Evolutionary conservation across 2,329 filamentous ascomycete species (phyloP).

Genomic region (Coniosporium tulheliwenetii): DNA sequence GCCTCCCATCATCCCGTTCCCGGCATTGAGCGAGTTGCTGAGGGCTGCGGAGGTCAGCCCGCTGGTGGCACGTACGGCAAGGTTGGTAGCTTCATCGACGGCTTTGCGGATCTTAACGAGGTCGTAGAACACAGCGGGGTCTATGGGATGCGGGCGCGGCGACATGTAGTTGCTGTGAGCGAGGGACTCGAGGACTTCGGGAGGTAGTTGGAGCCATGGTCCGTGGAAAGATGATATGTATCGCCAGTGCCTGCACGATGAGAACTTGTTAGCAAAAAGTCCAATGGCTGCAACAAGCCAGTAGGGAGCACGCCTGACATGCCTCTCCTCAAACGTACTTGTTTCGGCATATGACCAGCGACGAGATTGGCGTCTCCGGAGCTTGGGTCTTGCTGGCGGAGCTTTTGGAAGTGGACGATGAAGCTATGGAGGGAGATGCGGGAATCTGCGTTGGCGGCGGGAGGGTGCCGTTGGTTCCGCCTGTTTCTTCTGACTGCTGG

Average conservation of each 20-base stretch:
- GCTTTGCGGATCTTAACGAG: slow-evolving; percentile 66
- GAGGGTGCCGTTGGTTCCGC: too few relatives aligned
- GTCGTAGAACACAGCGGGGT: slow-evolving; percentile 71
- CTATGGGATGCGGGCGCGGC: slow-evolving; percentile 59
- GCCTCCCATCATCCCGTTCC: slow-evolving; percentile 33
- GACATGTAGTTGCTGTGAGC: slow-evolving; percentile 68
- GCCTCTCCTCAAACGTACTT: slow-evolving; percentile 36
- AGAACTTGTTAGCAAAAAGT: slow-evolving; percentile 4
- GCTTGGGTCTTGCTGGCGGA: background rate
- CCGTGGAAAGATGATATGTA: slow-evolving; percentile 76
- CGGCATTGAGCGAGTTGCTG: slow-evolving; percentile 36
- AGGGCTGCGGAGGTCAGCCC: slow-evolving; percentile 52
- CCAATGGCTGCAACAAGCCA: slow-evolving; percentile 3
- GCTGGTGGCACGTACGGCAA: slow-evolving; percentile 63
- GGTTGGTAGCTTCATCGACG: slow-evolving; percentile 64
- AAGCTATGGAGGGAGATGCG: too few relatives aligned
- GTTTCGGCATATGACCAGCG: slow-evolving; percentile 49
- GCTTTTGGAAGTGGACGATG: background rate
- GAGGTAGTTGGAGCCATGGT: slow-evolving; percentile 66
- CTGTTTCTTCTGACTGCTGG: too few relatives aligned
- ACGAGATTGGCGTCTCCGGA: slow-evolving; percentile 23
- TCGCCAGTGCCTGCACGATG: slow-evolving; percentile 53
- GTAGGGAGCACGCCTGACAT: slow-evolving; percentile 5
- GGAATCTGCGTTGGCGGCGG: too few relatives aligned
- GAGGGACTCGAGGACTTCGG: slow-evolving; percentile 63